Base-by-base conservation (phyloP, 257 asterid genomes). In the Nicotiana otophora region DNA sequence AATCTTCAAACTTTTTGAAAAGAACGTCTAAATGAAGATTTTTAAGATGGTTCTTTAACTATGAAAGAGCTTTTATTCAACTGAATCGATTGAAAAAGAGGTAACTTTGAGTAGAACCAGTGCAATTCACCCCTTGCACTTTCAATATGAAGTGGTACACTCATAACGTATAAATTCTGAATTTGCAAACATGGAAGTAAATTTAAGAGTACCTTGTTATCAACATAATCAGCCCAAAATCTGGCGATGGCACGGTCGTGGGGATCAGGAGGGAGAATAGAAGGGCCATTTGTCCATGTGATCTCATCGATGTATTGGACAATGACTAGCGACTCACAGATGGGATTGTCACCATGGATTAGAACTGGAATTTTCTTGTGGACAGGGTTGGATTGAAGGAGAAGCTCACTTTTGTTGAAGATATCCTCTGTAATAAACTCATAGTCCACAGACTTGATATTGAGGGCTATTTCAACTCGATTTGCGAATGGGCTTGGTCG, bases 311-410 rank as follows among this genome's bases (percentile, higher is more conserved):
- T 84, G 28, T 90, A 90, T 55, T 88, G 68, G 17, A 91, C 89
- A 61, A 91, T 87, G 72, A 89, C 67, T 6, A 87, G 88, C 16
- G 95, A 90, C 81, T 91, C 92, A 82, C 89, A 87, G 7, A 89
- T 83, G 82, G 64, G 62, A 67, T 53, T 58, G 48, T 78, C 64
- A 46, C 80, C 78, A 14, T 86, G 88, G 12, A 86, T 5, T 84
- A 89, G 88, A 68, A 92, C 89, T 0, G 94, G 95, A 46, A 88
- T 39, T 87, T 92, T 91, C 89, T 89, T 88, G 86, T 89, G 81
- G 53, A 88, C 78, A 0, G 91, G 94, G 57, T 89, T 90, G 51
- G 81, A 78, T 81, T 88, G 82, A 19, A 91, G 79, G 14, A 90
- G 91, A 14, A 84, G 85, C 62, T 88, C 92, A 23, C 84, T 80